Evolutionary conservation across 345 rosid species (phyloP), one percentile per base, ranked within the genome.

Genomic region (Eucalyptus cloeziana): DNA sequence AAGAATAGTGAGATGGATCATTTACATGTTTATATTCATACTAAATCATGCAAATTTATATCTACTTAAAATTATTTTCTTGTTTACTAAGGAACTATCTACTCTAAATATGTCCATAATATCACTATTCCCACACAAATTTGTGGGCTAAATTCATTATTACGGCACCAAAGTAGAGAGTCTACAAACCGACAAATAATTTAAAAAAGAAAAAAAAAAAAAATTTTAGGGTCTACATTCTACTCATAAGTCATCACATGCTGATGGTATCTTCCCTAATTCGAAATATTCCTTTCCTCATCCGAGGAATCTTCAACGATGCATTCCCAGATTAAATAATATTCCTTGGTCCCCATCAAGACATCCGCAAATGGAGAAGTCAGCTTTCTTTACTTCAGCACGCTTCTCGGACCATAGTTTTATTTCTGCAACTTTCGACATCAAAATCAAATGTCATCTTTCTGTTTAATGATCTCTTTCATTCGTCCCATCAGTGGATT

Each of bases 121-220:
- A 37, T 69, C 19, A 3, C 13, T 69, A 69, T 69, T 16, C 43
- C 43, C 22, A 19, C 43, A 8, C 79, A 31, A 31, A 16, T 8
- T 8, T 69, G 13, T 33, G 7, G 44, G 43, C 80, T 69, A n/a
- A n/a, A n/a, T n/a, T 64, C 40, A n/a, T 15, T 1, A 9, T n/a
- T 14, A n/a, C 40, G 37, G 37, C 16, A 64, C 76, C 1, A 64
- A 64, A n/a, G 21, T 64, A n/a, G 37, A 12, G 37, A 64, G 37
- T n/a, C 21, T n/a, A 64, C 37, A 13, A 3, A 64, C 15, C 76
- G n/a, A 64, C 27, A 64, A n/a, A 7, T n/a, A 52, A 19, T 19
- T 51, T 7, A 1, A 2, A 54, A 22, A 22, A 8, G 3, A 54
- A 21, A 0, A 19, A 6, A 51, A 51, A 51, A 17, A 2, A 2